Percentiles rank a stretch among this genome's conserved stretches.
Evolutionary conservation across 2,329 filamentous ascomycete species (phyloP).

Genomic region (Neoscytalidium dimidiatum): DNA sequence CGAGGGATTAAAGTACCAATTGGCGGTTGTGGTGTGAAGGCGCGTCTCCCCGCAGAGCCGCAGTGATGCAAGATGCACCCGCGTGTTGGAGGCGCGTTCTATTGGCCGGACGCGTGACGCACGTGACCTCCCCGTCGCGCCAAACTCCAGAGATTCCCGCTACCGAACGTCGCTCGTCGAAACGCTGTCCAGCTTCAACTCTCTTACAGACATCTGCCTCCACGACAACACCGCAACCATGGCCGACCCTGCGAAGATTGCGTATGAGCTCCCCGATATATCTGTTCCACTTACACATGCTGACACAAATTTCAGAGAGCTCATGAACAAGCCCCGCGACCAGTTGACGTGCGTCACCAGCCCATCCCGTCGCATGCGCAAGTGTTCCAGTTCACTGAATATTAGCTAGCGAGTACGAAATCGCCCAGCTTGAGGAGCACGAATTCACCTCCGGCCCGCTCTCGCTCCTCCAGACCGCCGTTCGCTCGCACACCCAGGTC

Average conservation of each 20-base stretch:
- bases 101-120: background rate
- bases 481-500: conserved; percentile 91
- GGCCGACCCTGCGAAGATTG: conserved; percentile 44
- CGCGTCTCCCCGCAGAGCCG: conserved; percentile 2
- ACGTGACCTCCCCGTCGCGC: background rate
- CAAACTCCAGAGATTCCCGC: background rate
- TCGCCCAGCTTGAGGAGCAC: conserved; percentile 77
- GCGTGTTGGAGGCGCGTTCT: background rate
- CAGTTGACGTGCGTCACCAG: conserved; percentile 78
- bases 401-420: conserved; percentile 76
- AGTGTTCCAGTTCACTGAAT: conserved; percentile 7
- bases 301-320: conserved; percentile 63
- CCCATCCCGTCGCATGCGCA: background rate
- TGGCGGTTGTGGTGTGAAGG: background rate
- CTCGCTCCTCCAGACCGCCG: conserved; percentile 94
- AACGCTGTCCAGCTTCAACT: conserved; percentile 8
- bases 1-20: background rate
- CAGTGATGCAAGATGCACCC: background rate
- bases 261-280: conserved; percentile 33
- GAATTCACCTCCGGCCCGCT: conserved; percentile 79
- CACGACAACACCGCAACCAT: conserved; percentile 13
- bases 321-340: conserved; percentile 82
- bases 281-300: conserved; percentile 8
- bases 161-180: conserved; percentile 12
- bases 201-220: background rate